Evolutionary conservation across 2,329 filamentous ascomycete species (phyloP).

Genomic region (Exophiala sp.): DNA sequence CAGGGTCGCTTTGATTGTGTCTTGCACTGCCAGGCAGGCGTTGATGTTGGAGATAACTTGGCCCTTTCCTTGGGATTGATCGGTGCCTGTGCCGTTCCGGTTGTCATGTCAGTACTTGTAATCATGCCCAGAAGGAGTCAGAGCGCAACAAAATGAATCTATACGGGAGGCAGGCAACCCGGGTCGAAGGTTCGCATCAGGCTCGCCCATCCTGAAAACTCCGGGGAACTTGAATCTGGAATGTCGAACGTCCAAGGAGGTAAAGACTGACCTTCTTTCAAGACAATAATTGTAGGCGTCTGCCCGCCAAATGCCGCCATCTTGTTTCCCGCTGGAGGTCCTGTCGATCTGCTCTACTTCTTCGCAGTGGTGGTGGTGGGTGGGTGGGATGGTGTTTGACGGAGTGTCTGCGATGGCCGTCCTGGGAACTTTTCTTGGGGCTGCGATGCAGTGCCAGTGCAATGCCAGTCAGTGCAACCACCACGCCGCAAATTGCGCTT

Average conservation of each 20-base stretch:
- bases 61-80: slow-evolving; percentile 92
- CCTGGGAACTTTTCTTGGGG: not conserved
- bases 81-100: slow-evolving; percentile 65
- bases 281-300: slow-evolving; percentile 94
- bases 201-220: no score
- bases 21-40: slow-evolving; percentile 91
- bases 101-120: slow-evolving; percentile 23
- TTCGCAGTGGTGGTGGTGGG: not conserved
- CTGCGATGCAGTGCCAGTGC: slow-evolving; percentile 37
- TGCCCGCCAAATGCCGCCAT: slow-evolving; percentile 79
- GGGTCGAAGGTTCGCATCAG: not conserved
- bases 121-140: no score
- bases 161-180: no score
- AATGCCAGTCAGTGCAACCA: slow-evolving; percentile 26
- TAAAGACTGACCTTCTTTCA: slow-evolving; percentile 74
- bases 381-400: slow-evolving; percentile 14
- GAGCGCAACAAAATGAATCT: no score
- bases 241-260: no score
- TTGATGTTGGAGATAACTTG: slow-evolving; percentile 98
- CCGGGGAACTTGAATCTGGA: no score
- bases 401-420: slow-evolving; percentile 29
- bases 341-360: not conserved
- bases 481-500: not conserved
- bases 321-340: slow-evolving; percentile 3
- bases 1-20: slow-evolving; percentile 90